Evolutionary conservation across 1,139 yeast species (phyloP).

Genomic region (Zygosaccharomyces pseudobailii): DNA sequence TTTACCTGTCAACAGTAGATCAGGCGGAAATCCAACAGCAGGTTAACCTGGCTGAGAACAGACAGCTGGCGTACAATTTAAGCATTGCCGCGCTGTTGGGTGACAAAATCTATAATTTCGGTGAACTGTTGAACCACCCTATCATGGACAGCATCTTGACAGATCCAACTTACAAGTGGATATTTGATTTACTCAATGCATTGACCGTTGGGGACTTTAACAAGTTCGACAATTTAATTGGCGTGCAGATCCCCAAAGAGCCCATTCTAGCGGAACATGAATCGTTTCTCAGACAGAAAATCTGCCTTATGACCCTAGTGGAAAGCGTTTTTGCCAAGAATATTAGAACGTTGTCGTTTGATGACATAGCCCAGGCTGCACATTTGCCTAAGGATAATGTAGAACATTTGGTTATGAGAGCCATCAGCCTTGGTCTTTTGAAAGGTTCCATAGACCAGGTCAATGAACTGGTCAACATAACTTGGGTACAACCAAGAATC

Average conservation of each 20-base stretch:
- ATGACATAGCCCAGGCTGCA: slow-evolving; percentile 73
- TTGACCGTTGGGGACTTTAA: slow-evolving; percentile 76
- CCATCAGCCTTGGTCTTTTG: slow-evolving; percentile 75
- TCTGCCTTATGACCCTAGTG: slow-evolving; percentile 84
- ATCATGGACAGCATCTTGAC: slow-evolving; percentile 54
- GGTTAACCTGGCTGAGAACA: slow-evolving; percentile 44
- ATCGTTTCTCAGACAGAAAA: slow-evolving; percentile 77
- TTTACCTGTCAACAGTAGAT: slow-evolving; percentile 52
- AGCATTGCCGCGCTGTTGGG: slow-evolving; percentile 87
- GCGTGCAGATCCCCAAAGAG: slow-evolving; percentile 38
- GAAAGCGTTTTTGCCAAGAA: slow-evolving; percentile 81
- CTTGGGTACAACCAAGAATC: slow-evolving; percentile 95
- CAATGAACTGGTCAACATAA: slow-evolving; percentile 66
- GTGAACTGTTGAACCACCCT: slow-evolving; percentile 89
- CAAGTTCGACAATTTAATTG: slow-evolving; percentile 38
- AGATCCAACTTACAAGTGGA: slow-evolving; percentile 60
- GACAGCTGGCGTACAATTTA: slow-evolving; percentile 70
- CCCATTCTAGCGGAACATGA: slow-evolving; percentile 60
- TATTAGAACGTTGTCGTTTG: slow-evolving; percentile 67
- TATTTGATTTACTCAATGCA: slow-evolving; percentile 61
- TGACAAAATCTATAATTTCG: slow-evolving; percentile 89
- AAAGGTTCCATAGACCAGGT: slow-evolving; percentile 89
- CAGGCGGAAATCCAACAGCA: slow-evolving; percentile 40
- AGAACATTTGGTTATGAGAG: slow-evolving; percentile 87
- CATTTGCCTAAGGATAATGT: slow-evolving; percentile 59